Base-by-base conservation (phyloP, 495 filamentous ascomycete genomes). In the Penicillium longicatenatum region DNA sequence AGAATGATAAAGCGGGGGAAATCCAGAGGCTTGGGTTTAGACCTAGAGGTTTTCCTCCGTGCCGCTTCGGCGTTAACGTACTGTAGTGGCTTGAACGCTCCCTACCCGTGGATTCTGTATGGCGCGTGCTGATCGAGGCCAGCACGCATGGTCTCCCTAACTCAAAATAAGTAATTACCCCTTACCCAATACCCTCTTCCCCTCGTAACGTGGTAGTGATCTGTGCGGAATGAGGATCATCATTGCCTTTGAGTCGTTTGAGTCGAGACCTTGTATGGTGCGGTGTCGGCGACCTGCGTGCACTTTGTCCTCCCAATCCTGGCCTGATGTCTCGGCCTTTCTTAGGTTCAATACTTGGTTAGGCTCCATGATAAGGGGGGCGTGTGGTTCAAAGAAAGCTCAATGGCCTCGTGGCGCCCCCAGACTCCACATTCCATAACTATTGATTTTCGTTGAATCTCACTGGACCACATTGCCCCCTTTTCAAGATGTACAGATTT, bases 351-450 rank as follows among this genome's bases (percentile, higher is more conserved):
- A 46, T 46, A 46, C 43, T 16, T 14, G 16, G 46, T 31, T n/a
- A 4, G 50, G 54, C 46, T 67, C 62, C 55, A 60, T 44, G 62
- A 65, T 62, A 67, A 67, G 61, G 26, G 55, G 64, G 62, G 37
- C 37, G n/a, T 43, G 49, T 54, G 19, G 35, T 46, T 39, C 49
- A 52, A 30, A 50, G 50, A 49, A 17, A 43, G 54, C 50, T 45
- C 21, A 41, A 22, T 30, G 35, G 52, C 58, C 60, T 66, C 60
- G 66, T 66, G 63, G 55, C 55, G 49, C 11, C 60, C 54, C 54
- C 50, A 54, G 55, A 66, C 63, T 61, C 66, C 63, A 68, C 66
- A 50, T 55, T 50, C 52, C 52, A 33, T 11, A 31, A 63, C 64
- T 60, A 65, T 49, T 58, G 57, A 35, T 52, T 58, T 54, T 41